Base-by-base conservation (phyloP, 371 early-diverging fungal genomes). In the Mortierella sp. region DNA sequence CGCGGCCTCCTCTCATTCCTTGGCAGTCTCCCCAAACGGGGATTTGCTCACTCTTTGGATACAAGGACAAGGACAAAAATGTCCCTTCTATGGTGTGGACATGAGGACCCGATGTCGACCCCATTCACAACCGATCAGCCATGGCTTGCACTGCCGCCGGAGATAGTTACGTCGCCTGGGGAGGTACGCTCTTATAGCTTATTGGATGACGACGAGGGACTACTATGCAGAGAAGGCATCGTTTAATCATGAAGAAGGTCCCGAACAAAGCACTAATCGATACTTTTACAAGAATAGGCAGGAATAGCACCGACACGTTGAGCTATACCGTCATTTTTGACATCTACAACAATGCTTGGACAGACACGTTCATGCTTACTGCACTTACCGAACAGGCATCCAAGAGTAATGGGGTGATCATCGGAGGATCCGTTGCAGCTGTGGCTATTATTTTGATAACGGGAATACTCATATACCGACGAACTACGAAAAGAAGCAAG, bases 121-220 rank as follows among this genome's bases (percentile, higher is more conserved):
- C 55, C 9, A 19, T 45, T 11, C 68, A 73, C 4, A 6, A 50
- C 44, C 45, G 76, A 19, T 54, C 48, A 13, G 31, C 14, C 14
- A 52, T 48, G 38, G 76, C 76, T 13, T 76, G 76, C 26, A 34
- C 76, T 44, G 76, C 70, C 3, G 65, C 76, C 1, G 76, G 76
- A 3, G 70, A 76, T 52, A 63, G 70, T 26, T 68, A 70, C 70
- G 31, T 76, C 5, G 68, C 38, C 52, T 76, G 76, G 70, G 76
- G 76, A 50, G 76, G 76, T 70, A 70, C 8, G 11, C 19, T 60
- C 19, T 0, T 31, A 6, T 5, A 16, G 13, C 19, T 5, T 31
- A n/a, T 28, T 7, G 38, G 9, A n/a, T 58, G 31, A 57, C 26
- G 26, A 9, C 11, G 13, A 57, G 55, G 4, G 10, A n/a, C 9